Evolutionary conservation across 1,284 basidiomycete species (phyloP).

Genomic region (Agroathelia rolfsii): DNA sequence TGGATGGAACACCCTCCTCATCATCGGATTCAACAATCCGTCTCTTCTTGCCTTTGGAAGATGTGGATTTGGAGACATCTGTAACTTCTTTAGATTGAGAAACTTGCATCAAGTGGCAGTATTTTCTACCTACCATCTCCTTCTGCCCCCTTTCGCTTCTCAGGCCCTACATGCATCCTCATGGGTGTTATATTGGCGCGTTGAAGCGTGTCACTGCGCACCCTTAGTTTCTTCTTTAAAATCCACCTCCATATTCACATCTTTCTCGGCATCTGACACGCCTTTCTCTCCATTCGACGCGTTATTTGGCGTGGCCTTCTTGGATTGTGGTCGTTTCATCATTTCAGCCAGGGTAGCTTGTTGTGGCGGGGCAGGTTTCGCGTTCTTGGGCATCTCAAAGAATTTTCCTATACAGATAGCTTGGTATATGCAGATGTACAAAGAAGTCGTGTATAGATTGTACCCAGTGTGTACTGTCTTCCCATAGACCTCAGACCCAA

Average conservation of each 20-base stretch:
- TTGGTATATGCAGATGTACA: constrained; percentile 3
- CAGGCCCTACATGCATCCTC: constrained; percentile 14
- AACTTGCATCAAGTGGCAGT: constrained; percentile 1
- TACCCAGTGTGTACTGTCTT: constrained; percentile 65
- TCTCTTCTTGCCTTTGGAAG: constrained; percentile 39
- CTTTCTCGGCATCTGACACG: neutral
- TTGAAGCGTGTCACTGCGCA: neutral
- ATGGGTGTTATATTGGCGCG: neutral
- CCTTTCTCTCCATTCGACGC: neutral
- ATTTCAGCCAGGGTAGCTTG: too few species aligned
- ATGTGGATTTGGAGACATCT: too few species aligned
- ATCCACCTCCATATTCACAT: neutral
- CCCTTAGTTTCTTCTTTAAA: neutral
- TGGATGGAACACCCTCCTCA: constrained; percentile 28
- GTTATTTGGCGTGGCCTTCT: too few species aligned
- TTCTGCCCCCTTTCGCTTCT: constrained; percentile 31
- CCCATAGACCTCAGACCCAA: constrained; percentile 34
- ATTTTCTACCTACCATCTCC: constrained; percentile 10
- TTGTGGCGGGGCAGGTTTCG: constrained; percentile 47
- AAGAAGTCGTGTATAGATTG: constrained; percentile 9
- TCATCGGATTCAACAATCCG: constrained; percentile 60
- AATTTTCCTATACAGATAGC: constrained; percentile 48
- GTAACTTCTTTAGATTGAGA: constrained; percentile 13
- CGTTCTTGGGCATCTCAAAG: constrained; percentile 57
- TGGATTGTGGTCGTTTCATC: too few species aligned